These are phyloP conservation scores for Saccharomyces jurei DNA, from an alignment of 805 yeast genomes.

Conservation along the genomic window DNA sequence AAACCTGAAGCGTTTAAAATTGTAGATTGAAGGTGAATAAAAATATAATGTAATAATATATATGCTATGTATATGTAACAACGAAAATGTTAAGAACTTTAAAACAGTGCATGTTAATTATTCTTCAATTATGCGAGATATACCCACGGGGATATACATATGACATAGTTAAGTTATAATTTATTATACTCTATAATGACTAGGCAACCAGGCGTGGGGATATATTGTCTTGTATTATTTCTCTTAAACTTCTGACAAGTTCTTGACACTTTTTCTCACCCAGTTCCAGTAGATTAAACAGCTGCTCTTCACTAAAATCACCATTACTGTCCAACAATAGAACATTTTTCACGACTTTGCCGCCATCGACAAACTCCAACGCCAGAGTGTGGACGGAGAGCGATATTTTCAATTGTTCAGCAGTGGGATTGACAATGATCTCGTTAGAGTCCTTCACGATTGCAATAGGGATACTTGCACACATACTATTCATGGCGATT, in stretches of 20 bases:
- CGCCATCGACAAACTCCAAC: conserved; percentile 42
- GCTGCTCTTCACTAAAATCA: conserved; percentile 46
- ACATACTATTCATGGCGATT: conserved; percentile 56
- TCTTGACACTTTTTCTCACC: conserved; percentile 42
- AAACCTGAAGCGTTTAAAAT: conserved; percentile 63
- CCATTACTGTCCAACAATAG: conserved; percentile 72
- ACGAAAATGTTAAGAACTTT: not conserved
- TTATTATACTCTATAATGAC: not conserved
- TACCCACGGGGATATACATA: not conserved
- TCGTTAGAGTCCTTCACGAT: conserved; percentile 26
- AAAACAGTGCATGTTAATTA: not conserved
- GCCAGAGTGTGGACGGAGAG: conserved; percentile 61
- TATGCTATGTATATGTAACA: not conserved
- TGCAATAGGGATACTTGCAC: conserved; percentile 48
- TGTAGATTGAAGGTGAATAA: conserved; percentile 1
- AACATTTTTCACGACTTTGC: conserved; percentile 42
- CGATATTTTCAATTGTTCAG: conserved; percentile 35
- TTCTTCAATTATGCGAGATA: not conserved
- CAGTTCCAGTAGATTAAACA: conserved; percentile 44
- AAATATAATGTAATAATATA: conserved; percentile 1
- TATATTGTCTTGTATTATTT: conserved; percentile 40
- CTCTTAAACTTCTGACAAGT: conserved; percentile 40
- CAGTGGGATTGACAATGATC: conserved; percentile 39
- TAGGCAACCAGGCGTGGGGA: conserved; percentile 1
- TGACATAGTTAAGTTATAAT: not conserved